Evolutionary conservation across 257 asterid genomes (phyloP).

Genomic region (Pogostemon cablin): DNA sequence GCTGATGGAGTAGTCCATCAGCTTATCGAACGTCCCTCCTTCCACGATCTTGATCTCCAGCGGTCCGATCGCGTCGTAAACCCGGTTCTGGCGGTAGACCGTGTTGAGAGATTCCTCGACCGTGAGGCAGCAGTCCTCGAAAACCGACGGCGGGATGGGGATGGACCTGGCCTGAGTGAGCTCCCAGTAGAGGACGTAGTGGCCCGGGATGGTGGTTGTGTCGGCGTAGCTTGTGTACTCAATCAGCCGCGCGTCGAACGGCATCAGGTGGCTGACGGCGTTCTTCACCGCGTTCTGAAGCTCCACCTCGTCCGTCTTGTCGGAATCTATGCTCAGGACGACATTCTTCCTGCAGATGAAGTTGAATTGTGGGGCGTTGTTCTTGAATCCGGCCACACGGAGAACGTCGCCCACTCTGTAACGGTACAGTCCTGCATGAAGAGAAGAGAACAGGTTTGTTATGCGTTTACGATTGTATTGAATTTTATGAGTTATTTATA

Average conservation of each 20-base stretch:
- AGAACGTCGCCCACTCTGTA: slow-evolving; percentile 92
- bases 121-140: slow-evolving; percentile 83
- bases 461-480: too few species aligned
- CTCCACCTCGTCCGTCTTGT: slow-evolving; percentile 94
- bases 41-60: slow-evolving; percentile 86
- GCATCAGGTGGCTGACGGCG: slow-evolving; percentile 61
- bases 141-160: slow-evolving; percentile 76
- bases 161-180: slow-evolving; percentile 51
- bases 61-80: slow-evolving; percentile 76
- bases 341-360: slow-evolving; percentile 88
- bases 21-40: slow-evolving; percentile 79
- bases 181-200: slow-evolving; percentile 88
- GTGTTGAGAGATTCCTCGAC: slow-evolving; percentile 82
- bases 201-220: slow-evolving; percentile 69
- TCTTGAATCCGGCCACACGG: slow-evolving; percentile 89
- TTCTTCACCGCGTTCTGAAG: slow-evolving; percentile 77
- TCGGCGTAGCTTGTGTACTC: slow-evolving; percentile 93
- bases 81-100: slow-evolving; percentile 82
- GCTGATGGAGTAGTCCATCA: slow-evolving; percentile 90
- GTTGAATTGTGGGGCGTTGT: slow-evolving; percentile 91
- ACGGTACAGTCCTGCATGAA: slow-evolving; percentile 68
- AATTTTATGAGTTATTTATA: too few species aligned
- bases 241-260: slow-evolving; percentile 60
- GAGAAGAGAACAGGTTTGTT: too few species aligned
- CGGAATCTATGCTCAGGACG: slow-evolving; percentile 80